phyloP scores from a whole-genome alignment of 2,329 filamentous ascomycete genomes.

The Endocalyx cinctus region DNA sequence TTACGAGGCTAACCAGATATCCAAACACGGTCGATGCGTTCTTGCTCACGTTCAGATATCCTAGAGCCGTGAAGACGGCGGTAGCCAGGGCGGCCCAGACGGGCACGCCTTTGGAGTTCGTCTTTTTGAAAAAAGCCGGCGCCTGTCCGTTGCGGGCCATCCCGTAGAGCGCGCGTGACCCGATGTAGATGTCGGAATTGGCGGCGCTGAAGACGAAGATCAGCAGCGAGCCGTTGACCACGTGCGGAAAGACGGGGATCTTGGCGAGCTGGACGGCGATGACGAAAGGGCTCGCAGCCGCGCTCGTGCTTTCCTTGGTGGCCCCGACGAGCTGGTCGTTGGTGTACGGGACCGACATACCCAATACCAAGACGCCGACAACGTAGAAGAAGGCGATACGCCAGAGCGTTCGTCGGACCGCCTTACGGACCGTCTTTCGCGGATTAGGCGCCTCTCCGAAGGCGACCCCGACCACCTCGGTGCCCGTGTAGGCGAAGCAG shows the following conservation, averaged over 20 bases:
- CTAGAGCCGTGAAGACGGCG: slow-evolving; percentile 55
- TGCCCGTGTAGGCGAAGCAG: slow-evolving; percentile 59
- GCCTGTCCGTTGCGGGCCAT: slow-evolving; percentile 51
- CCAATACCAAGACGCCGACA: slow-evolving; percentile 59
- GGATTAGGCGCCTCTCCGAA: slow-evolving; percentile 67
- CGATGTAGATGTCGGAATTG: slow-evolving; percentile 55
- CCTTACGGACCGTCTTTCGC: slow-evolving; percentile 60
- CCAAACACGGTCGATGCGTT: slow-evolving; percentile 15
- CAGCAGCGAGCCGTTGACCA: slow-evolving; percentile 55
- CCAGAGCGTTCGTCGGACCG: slow-evolving; percentile 65
- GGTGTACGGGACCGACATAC: slow-evolving; percentile 64
- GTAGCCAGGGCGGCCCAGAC: slow-evolving; percentile 54
- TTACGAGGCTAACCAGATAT: slow-evolving; percentile 12
- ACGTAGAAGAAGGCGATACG: slow-evolving; percentile 68
- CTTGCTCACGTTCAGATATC: slow-evolving; percentile 38
- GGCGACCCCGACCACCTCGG: slow-evolving; percentile 64
- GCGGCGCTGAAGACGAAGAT: slow-evolving; percentile 53
- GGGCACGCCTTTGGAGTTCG: slow-evolving; percentile 53
- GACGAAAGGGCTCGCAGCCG: slow-evolving; percentile 49
- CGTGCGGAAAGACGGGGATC: slow-evolving; percentile 46
- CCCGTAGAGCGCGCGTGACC: slow-evolving; percentile 53
- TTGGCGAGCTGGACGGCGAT: slow-evolving; percentile 49
- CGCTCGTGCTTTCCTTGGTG: slow-evolving; percentile 10
- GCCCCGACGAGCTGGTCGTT: slow-evolving; percentile 30
- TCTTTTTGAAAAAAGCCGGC: slow-evolving; percentile 42